Evolutionary conservation across 257 asterid genomes (phyloP).

Genomic region (Solanum piurae): DNA sequence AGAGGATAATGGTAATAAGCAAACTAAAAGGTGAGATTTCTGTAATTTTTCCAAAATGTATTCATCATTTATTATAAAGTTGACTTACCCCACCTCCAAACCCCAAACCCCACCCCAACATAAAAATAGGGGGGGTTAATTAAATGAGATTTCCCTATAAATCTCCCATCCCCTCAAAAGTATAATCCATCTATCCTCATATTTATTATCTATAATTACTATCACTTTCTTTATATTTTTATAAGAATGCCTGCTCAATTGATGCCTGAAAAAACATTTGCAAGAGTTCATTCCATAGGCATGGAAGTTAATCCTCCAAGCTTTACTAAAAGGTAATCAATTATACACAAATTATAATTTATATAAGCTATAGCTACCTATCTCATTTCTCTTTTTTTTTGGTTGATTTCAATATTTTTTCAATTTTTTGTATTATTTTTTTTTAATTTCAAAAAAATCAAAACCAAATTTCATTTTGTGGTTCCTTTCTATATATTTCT

Average conservation of each 20-base stretch:
- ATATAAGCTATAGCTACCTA: no score
- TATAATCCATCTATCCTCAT: neutral
- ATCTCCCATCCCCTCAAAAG: neutral
- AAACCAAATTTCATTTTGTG: neutral
- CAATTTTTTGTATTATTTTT: neutral
- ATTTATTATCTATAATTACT: no score
- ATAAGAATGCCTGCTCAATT: conserved; percentile 34
- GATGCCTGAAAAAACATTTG: conserved; percentile 20
- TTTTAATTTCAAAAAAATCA: neutral
- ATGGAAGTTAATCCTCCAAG: conserved; percentile 16
- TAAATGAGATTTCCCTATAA: neutral
- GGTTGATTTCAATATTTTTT: neutral
- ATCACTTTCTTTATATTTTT: neutral
- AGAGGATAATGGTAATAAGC: no score
- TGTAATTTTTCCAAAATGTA: no score
- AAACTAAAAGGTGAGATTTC: no score
- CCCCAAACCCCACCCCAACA: neutral
- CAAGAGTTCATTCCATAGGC: conserved; percentile 15
- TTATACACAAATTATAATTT: neutral
- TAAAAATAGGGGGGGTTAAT: neutral
- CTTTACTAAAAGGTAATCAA: conserved; percentile 30
- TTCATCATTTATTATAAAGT: no score
- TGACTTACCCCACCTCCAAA: no score
- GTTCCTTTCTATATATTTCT: neutral
- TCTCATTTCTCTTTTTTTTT: neutral